Base-by-base conservation (phyloP, 2,329 filamentous ascomycete genomes). In the Arthrocladium fulminans region DNA sequence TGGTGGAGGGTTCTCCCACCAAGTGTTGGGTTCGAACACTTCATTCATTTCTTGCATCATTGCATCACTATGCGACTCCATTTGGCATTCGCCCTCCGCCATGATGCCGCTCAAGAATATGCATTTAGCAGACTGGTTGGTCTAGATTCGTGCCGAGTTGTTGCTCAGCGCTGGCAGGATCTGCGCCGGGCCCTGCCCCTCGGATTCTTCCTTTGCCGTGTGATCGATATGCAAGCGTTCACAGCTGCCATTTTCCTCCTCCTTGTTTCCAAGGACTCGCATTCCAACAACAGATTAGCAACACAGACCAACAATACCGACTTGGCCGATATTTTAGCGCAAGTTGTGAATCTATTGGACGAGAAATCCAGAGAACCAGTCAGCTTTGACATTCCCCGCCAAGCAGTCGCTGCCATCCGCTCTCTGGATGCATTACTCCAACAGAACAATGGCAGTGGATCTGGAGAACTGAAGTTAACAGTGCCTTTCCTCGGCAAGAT, bases 211-310 rank as follows among this genome's bases (percentile, higher is more conserved):
- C 29, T 52, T 10, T 40, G 38, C 7, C 47, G 50, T 17, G 45
- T 52, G 19, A 19, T 54, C 30, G 52, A 54, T 29, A 29, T 52
- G 13, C 50, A 50, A 38, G 50, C 47, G n/a, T 45, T 54, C n/a
- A 52, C 50, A 13, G 52, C 50, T 22, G 48, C 45, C 5, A 45
- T 51, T 3, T 47, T 54, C 8, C 42, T 54, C 12, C 43, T 54
- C 19, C 47, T 54, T 5, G 42, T 38, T n/a, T 52, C 47, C 20
- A 40, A 54, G 29, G 49, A 41, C 27, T 40, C 27, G 17, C 38
- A 39, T 22, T 34, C 40, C 20, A 49, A 22, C 22, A 23, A 34
- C 30, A 30, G 17, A 1, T 30, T 40, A 13, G 23, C 47, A 4
- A 15, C 47, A n/a, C 24, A 45, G 24, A 34, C 27, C 13, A 48